Percentiles rank a stretch among this genome's conserved stretches.
Conservation (phyloP, 768 basidiomycete species). For the Trametes cinnabarina region DNA sequence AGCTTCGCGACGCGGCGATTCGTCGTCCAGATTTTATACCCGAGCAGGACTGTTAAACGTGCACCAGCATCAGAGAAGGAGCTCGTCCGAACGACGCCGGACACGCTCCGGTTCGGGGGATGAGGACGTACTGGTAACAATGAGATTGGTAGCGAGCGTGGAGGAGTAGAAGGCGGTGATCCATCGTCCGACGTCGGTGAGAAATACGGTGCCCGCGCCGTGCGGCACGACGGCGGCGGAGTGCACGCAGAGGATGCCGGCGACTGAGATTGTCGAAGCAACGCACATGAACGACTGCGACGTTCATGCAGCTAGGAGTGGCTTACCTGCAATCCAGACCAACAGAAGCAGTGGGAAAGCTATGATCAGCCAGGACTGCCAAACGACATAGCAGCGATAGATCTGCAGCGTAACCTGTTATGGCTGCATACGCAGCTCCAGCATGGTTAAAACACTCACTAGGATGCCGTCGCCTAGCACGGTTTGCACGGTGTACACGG, state of each 20-base stretch:
- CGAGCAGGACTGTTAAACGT: conserved; percentile 20
- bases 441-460: conserved; percentile 21
- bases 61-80: background rate
- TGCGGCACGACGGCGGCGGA: conserved; percentile 12
- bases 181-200: conserved; percentile 20
- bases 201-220: conserved; percentile 15
- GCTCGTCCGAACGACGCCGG: too few relatives aligned
- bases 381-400: conserved; percentile 27
- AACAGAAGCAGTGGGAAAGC: conserved; percentile 19
- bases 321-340: conserved; percentile 6
- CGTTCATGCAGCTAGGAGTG: background rate
- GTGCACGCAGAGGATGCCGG: conserved; percentile 20
- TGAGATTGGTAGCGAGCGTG: conserved; percentile 24
- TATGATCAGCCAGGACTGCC: conserved; percentile 21
- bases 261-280: background rate
- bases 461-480: conserved; percentile 31
- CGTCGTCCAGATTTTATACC: conserved; percentile 27
- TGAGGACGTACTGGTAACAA: conserved; percentile 18
- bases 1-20: conserved; percentile 6
- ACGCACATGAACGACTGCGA: background rate
- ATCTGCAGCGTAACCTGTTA: conserved; percentile 13
- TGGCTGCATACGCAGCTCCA: too few relatives aligned
- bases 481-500: conserved; percentile 27
- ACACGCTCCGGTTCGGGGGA: background rate
- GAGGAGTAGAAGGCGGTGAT: conserved; percentile 25